Conservation (phyloP, 345 rosid species). For the Diplotaxis tenuifolia region DNA sequence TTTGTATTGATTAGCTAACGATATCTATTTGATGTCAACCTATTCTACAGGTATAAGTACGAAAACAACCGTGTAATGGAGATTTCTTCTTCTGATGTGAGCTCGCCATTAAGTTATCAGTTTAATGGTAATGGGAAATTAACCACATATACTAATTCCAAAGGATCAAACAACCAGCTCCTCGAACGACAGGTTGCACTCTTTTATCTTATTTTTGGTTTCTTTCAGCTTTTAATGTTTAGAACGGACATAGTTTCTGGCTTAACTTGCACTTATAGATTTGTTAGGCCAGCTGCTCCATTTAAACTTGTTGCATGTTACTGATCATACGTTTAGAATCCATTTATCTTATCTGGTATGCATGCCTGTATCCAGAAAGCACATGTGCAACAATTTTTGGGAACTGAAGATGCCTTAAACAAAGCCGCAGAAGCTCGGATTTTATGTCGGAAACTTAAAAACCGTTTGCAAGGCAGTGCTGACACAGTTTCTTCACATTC, state of each 20-base stretch:
- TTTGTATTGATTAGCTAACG: background rate
- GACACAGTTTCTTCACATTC: slow-evolving; percentile 53
- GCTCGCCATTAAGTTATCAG: slow-evolving; percentile 65
- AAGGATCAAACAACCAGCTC: slow-evolving; percentile 81
- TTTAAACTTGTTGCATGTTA: background rate
- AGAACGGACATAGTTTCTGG: background rate
- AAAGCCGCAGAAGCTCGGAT: slow-evolving; percentile 84
- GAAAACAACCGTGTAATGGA: slow-evolving; percentile 84
- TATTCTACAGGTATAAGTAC: slow-evolving; percentile 61
- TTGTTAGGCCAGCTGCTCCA: background rate
- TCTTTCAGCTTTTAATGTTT: slow-evolving; percentile 1
- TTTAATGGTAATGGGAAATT: slow-evolving; percentile 70
- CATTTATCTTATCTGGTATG: slow-evolving; percentile 4
- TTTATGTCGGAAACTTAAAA: slow-evolving; percentile 62
- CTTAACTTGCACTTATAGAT: background rate
- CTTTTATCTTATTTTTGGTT: slow-evolving; percentile 2
- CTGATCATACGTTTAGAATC: background rate
- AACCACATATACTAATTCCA: slow-evolving; percentile 57
- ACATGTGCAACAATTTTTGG: slow-evolving; percentile 88
- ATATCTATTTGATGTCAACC: slow-evolving; percentile 2
- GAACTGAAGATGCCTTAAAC: slow-evolving; percentile 83
- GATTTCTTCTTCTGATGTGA: slow-evolving; percentile 62
- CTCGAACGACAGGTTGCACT: slow-evolving; percentile 78
- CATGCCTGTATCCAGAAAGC: slow-evolving; percentile 59
- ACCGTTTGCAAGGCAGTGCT: slow-evolving; percentile 64